These are phyloP conservation scores for Priceomyces melissophilus DNA, from an alignment of 805 yeast species.

Conservation along the genomic window DNA sequence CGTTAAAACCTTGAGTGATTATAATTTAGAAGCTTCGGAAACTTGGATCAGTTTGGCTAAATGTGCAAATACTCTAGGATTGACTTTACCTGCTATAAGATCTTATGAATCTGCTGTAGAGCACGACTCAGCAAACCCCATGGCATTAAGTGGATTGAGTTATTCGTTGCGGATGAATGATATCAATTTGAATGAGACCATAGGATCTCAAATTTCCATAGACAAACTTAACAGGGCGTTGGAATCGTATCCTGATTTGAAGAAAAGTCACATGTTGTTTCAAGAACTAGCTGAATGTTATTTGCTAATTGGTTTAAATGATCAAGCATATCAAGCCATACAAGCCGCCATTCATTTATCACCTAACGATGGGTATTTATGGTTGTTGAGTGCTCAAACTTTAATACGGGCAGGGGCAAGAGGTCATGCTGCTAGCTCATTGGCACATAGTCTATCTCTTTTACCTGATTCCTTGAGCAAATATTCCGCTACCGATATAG, in stretches of 20 bases:
- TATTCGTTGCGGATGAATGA: conserved; percentile 39
- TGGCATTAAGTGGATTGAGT: conserved; percentile 44
- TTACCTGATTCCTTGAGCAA: conserved; percentile 32
- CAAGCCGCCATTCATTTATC: conserved; percentile 38
- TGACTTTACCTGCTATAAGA: conserved; percentile 36
- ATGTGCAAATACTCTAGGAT: conserved; percentile 43
- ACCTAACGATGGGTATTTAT: conserved; percentile 43
- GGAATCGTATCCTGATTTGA: conserved; percentile 33
- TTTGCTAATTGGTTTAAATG: conserved; percentile 42
- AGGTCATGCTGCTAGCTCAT: conserved; percentile 45
- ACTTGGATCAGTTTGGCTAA: conserved; percentile 48
- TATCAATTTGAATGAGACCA: conserved; percentile 32
- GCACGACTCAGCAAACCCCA: conserved; percentile 37
- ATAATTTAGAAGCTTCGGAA: conserved; percentile 27
- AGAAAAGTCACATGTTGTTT: conserved; percentile 39
- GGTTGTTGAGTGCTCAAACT: conserved; percentile 50
- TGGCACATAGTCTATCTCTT: conserved; percentile 42
- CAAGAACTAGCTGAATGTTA: conserved; percentile 54
- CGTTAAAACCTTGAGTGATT: conserved; percentile 6
- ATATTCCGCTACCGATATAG: conserved; percentile 33
- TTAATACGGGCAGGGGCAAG: conserved; percentile 42
- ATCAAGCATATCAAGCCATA: conserved; percentile 50
- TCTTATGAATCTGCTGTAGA: conserved; percentile 42
- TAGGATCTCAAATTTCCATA: conserved; percentile 39
- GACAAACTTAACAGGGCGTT: conserved; percentile 39